phyloP scores from a whole-genome alignment of 2,329 filamentous ascomycete genomes.

The Aspergillus awamori region DNA sequence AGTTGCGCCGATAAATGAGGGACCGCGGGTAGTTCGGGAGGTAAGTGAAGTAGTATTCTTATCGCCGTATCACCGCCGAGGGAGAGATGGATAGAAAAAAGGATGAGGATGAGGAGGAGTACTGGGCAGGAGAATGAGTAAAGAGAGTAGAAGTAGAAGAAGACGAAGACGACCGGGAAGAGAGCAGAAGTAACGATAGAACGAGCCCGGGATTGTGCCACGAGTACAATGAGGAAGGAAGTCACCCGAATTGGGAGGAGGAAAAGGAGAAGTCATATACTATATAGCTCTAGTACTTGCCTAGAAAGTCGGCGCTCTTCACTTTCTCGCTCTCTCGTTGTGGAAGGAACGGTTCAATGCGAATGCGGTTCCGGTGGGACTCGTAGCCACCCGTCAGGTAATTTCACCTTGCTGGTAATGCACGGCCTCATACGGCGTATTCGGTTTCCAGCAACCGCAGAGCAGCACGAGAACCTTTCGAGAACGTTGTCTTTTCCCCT shows the following conservation, averaged over 20 bases:
- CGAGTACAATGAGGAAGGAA: slow-evolving; percentile 5
- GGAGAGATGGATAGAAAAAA: slow-evolving; percentile 7
- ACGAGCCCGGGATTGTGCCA: slow-evolving; percentile 1
- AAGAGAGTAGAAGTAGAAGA: slow-evolving; percentile 9
- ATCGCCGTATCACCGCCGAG: not conserved
- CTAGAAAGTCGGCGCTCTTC: not conserved
- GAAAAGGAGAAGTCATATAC: slow-evolving; percentile 3
- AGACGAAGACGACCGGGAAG: not conserved
- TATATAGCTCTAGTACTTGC: not conserved
- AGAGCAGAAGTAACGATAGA: not conserved
- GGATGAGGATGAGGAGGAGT: not conserved
- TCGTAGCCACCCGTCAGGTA: not conserved
- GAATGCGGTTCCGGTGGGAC: not conserved
- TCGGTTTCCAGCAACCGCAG: not conserved
- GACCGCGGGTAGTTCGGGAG: slow-evolving; percentile 13
- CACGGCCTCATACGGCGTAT: not conserved
- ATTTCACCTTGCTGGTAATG: not conserved
- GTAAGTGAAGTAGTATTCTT: no score
- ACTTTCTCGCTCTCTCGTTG: not conserved
- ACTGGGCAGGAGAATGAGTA: slow-evolving; percentile 7
- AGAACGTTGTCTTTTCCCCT: not conserved
- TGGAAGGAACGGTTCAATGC: not conserved
- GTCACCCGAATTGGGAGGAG: not conserved
- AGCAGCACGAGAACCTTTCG: not conserved
- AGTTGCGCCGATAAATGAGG: slow-evolving; percentile 20